Evolutionary conservation across 495 filamentous ascomycete species (phyloP).

Genomic region (Aspergillus nanangensis): DNA sequence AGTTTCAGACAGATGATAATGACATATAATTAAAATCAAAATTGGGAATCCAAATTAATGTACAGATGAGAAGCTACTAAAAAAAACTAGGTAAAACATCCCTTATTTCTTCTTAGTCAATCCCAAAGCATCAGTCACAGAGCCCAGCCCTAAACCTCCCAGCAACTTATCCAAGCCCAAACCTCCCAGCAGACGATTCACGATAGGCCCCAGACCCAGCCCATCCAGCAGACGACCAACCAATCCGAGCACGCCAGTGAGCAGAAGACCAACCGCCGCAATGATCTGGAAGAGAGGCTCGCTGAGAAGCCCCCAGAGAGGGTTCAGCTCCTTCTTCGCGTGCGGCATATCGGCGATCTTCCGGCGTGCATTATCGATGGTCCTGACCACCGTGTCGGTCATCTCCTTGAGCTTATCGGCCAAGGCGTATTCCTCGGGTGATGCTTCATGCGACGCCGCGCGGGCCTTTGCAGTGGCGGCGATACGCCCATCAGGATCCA

Average conservation of each 20-base stretch:
- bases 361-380: constrained; percentile 83
- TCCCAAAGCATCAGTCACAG: constrained; percentile 50
- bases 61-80: neutral
- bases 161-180: constrained; percentile 78
- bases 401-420: constrained; percentile 80
- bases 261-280: constrained; percentile 79
- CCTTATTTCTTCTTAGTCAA: constrained; percentile 27
- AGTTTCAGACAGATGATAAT: too few relatives aligned
- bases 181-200: constrained; percentile 75
- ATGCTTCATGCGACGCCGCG: constrained; percentile 73
- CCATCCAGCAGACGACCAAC: constrained; percentile 78
- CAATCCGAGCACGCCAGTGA: constrained; percentile 76
- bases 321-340: constrained; percentile 90
- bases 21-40: too few relatives aligned
- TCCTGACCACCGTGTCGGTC: constrained; percentile 57
- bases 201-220: constrained; percentile 77
- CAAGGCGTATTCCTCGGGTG: constrained; percentile 79
- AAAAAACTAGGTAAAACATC: neutral
- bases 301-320: constrained; percentile 75
- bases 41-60: too few relatives aligned
- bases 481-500: constrained; percentile 86
- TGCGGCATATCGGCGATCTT: constrained; percentile 88
- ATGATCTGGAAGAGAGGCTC: constrained; percentile 91
- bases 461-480: constrained; percentile 82
- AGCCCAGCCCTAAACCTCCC: constrained; percentile 65